Evolutionary conservation across 108 stramenopile genomes (phyloP).

Genomic region (Cyclotella sp.): DNA sequence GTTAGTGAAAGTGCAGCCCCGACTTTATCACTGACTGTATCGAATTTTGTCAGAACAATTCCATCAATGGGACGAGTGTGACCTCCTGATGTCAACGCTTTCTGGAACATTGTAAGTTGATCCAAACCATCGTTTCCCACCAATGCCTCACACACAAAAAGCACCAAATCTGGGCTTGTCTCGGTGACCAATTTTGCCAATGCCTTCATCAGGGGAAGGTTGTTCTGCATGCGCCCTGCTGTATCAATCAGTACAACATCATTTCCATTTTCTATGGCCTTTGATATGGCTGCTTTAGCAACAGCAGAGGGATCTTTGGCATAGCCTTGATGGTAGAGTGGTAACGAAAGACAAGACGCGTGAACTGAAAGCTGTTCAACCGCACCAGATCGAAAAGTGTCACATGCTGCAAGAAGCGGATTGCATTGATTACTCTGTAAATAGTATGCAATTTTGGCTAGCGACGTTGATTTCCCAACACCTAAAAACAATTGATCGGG

Average conservation of each 20-base stretch:
- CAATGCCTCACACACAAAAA: conserved; percentile 97
- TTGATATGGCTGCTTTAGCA: conserved; percentile 87
- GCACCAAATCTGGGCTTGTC: conserved; percentile 89
- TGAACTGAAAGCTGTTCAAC: conserved; percentile 96
- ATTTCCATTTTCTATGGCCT: conserved; percentile 80
- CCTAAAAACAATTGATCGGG: conserved; percentile 46
- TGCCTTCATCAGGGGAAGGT: conserved; percentile 95
- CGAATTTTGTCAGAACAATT: conserved; percentile 97
- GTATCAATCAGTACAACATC: conserved; percentile 98
- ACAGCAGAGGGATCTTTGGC: conserved; percentile 93
- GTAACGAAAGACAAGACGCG: conserved; percentile 88
- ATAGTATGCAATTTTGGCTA: conserved; percentile 93
- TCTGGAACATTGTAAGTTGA: conserved; percentile 95
- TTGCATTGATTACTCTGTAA: conserved; percentile 80
- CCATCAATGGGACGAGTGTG: conserved; percentile 90
- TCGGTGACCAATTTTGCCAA: conserved; percentile 91
- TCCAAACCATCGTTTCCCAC: conserved; percentile 98
- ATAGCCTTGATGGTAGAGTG: conserved; percentile 95
- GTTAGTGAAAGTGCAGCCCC: conserved; percentile 96
- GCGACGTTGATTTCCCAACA: conserved; percentile 89
- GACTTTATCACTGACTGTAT: conserved; percentile 99
- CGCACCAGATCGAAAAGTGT: conserved; percentile 98
- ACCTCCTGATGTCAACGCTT: conserved; percentile 79
- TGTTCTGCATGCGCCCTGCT: conserved; percentile 98
- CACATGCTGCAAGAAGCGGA: conserved; percentile 93